phyloP scores from a whole-genome alignment of 2,329 filamentous ascomycete genomes.

The Talaromyces sp. region DNA sequence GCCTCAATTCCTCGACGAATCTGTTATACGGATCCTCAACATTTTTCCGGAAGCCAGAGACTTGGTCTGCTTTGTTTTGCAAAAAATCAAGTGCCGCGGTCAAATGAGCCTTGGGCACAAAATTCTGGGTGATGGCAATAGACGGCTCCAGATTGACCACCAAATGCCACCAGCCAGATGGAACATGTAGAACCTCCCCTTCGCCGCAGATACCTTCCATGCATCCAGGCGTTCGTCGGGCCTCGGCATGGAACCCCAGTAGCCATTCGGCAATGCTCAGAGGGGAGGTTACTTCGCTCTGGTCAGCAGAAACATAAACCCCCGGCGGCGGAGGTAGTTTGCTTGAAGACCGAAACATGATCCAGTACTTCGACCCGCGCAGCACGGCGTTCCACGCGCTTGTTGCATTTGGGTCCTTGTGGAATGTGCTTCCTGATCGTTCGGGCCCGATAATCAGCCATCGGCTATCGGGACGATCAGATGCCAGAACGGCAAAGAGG shows the following conservation, averaged over 20 bases:
- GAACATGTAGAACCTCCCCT: conserved; percentile 87
- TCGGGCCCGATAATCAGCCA: conserved; percentile 91
- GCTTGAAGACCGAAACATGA: conserved; percentile 80
- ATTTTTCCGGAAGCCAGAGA: conserved; percentile 74
- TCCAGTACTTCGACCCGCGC: conserved; percentile 91
- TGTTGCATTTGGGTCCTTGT: conserved; percentile 69
- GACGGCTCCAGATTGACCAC: conserved; percentile 82
- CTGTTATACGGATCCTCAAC: conserved; percentile 67
- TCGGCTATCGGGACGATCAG: conserved; percentile 75
- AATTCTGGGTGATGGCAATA: conserved; percentile 92
- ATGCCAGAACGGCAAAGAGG: conserved; percentile 71
- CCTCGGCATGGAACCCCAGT: conserved; percentile 79
- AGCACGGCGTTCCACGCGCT: conserved; percentile 92
- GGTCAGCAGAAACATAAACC: conserved; percentile 82
- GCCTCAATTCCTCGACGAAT: conserved; percentile 64
- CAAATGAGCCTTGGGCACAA: conserved; percentile 72
- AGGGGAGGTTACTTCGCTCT: conserved; percentile 87
- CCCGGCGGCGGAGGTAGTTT: conserved; percentile 67
- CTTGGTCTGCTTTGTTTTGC: conserved; percentile 73
- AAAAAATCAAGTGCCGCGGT: conserved; percentile 73
- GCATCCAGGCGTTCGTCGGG: conserved; percentile 68
- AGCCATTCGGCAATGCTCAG: conserved; percentile 97
- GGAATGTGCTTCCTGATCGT: conserved; percentile 86
- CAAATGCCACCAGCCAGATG: conserved; percentile 93
- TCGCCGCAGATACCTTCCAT: conserved; percentile 76